Conservation (phyloP, 257 asterid genomes). For the Penstemon davidsonii region DNA sequence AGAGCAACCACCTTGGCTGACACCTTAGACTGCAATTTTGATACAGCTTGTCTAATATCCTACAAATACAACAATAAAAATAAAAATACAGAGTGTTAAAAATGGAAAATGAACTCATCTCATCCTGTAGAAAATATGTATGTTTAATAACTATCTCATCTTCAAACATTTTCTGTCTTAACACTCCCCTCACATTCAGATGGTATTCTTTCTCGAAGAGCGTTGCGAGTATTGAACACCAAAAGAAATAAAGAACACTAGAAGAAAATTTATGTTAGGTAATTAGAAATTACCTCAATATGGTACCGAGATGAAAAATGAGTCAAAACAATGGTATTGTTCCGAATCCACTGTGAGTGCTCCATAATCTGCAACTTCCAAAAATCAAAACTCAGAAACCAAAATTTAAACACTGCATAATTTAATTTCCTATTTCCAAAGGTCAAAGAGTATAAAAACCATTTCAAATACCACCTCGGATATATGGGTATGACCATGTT, state of each 20-base stretch:
- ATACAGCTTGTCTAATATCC: constrained; percentile 84
- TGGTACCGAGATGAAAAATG: constrained; percentile 93
- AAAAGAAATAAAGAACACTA: background rate
- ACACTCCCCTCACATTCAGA: background rate
- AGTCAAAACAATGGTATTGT: constrained; percentile 69
- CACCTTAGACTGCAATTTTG: constrained; percentile 66
- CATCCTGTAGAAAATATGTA: background rate
- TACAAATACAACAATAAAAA: constrained; percentile 25
- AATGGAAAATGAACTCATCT: background rate
- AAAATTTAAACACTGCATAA: background rate
- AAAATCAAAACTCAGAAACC: constrained; percentile 6
- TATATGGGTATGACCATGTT: constrained; percentile 91
- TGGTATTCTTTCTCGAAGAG: background rate
- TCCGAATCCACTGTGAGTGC: constrained; percentile 84
- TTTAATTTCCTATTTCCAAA: background rate
- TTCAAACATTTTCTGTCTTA: background rate
- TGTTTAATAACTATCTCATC: background rate
- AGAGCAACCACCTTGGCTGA: constrained; percentile 80
- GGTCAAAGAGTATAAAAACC: constrained; percentile 6
- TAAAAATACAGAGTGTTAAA: background rate
- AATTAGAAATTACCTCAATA: constrained; percentile 61
- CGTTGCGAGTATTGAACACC: background rate
- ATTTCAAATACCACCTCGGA: constrained; percentile 76
- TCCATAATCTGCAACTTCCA: constrained; percentile 69
- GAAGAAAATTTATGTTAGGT: background rate